Percentiles rank a stretch among this genome's conserved stretches.
phyloP scores from a whole-genome alignment of 495 filamentous ascomycete species.

The Aspergillus cristatus region DNA sequence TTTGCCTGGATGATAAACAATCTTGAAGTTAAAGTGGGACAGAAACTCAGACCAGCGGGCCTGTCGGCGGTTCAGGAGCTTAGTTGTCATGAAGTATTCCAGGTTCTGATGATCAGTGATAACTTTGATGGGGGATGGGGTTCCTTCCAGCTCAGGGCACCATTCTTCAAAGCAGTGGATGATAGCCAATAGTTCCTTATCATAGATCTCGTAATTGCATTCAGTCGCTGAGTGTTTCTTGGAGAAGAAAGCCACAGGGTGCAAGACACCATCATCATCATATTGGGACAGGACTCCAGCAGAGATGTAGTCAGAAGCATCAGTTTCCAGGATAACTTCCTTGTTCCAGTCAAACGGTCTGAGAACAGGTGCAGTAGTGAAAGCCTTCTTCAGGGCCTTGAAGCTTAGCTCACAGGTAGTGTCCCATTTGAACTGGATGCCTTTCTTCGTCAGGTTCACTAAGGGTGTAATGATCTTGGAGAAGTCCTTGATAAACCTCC shows the following conservation, averaged over 20 bases:
- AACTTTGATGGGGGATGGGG: slow-evolving; percentile 5
- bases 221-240: slow-evolving; percentile 13
- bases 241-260: slow-evolving; percentile 15
- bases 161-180: slow-evolving; percentile 6
- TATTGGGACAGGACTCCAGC: slow-evolving; percentile 8
- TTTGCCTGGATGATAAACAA: slow-evolving; percentile 15
- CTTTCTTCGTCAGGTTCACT: slow-evolving; percentile 4
- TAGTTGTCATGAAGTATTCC: slow-evolving; percentile 17
- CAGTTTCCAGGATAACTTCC: slow-evolving; percentile 8
- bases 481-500: slow-evolving; percentile 18
- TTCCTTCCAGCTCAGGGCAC: slow-evolving; percentile 9
- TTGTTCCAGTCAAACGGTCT: slow-evolving; percentile 5
- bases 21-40: slow-evolving; percentile 16
- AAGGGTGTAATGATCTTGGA: slow-evolving; percentile 9
- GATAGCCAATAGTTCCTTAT: slow-evolving; percentile 18
- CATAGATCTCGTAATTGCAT: slow-evolving; percentile 20
- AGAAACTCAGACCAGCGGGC: slow-evolving; percentile 16
- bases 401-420: too few species aligned
- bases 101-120: slow-evolving; percentile 9
- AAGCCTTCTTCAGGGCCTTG: slow-evolving; percentile 1
- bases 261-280: slow-evolving; percentile 2
- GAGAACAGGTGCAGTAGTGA: slow-evolving; percentile 5
- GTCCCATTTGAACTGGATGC: too few species aligned
- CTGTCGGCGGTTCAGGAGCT: slow-evolving; percentile 10
- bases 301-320: slow-evolving; percentile 9